These are phyloP conservation scores for Diaporthe caulivora DNA, from an alignment of 2,329 filamentous ascomycete species.

Conservation along the genomic window DNA sequence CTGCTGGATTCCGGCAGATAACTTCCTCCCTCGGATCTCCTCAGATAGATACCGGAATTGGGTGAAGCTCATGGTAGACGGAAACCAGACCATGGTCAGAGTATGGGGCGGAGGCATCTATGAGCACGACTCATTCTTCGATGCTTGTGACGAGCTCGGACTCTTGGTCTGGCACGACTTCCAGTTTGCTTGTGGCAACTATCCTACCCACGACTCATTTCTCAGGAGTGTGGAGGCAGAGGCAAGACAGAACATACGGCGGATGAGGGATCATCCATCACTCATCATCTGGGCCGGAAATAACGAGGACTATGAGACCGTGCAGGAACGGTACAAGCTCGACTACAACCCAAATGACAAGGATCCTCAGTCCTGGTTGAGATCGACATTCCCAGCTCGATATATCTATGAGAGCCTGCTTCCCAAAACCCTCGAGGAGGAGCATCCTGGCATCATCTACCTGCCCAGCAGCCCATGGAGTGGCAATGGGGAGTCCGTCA, in stretches of 20 bases:
- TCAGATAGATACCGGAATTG: conserved; percentile 77
- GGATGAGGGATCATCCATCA: conserved; percentile 86
- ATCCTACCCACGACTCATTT: conserved; percentile 73
- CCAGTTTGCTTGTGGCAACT: conserved; percentile 78
- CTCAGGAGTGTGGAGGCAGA: conserved; percentile 71
- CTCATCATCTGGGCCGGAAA: conserved; percentile 93
- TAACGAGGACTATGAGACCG: conserved; percentile 92
- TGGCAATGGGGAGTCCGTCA: conserved; percentile 78
- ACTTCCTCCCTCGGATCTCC: conserved; percentile 78
- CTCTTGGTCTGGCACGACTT: conserved; percentile 82
- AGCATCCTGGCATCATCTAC: conserved; percentile 80
- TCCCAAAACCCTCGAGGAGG: conserved; percentile 75
- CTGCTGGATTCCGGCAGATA: conserved; percentile 88
- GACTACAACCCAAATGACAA: conserved; percentile 85
- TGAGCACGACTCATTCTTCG: conserved; percentile 77
- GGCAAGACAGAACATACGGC: conserved; percentile 75
- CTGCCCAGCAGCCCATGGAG: conserved; percentile 86
- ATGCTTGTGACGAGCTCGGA: conserved; percentile 78
- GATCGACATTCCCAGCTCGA: conserved; percentile 88
- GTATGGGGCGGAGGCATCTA: conserved; percentile 84
- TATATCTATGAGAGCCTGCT: conserved; percentile 96
- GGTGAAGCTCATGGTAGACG: conserved; percentile 80
- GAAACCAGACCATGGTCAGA: conserved; percentile 84
- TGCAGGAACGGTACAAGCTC: conserved; percentile 76
- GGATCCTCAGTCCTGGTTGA: conserved; percentile 85